phyloP scores from a whole-genome alignment of 257 asterid species.

The Euphrasia confusa region DNA sequence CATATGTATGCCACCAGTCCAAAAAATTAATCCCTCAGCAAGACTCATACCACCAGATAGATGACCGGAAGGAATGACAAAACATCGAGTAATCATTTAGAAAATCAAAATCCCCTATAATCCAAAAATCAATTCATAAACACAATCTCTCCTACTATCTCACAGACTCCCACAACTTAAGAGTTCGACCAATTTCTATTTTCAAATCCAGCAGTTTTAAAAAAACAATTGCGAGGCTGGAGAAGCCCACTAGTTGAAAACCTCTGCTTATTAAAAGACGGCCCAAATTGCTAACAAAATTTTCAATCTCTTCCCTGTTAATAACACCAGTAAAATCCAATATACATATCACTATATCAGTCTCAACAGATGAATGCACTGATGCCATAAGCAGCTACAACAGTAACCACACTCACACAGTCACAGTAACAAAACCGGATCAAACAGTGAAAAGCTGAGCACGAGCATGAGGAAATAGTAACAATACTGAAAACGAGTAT shows the following conservation, averaged over 20 bases:
- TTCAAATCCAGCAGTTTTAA: neutral
- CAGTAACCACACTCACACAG: neutral
- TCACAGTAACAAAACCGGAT: neutral
- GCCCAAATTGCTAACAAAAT: neutral
- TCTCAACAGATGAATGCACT: neutral
- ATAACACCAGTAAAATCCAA: neutral
- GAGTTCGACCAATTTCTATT: neutral
- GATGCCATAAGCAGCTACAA: neutral
- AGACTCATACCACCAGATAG: neutral
- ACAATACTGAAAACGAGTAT: neutral
- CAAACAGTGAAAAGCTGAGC: neutral
- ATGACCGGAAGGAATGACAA: neutral
- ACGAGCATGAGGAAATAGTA: neutral
- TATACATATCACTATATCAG: slow-evolving; percentile 1
- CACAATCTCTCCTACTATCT: neutral
- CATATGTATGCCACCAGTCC: slow-evolving; percentile 3
- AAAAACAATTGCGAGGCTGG: neutral
- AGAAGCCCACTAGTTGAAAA: neutral
- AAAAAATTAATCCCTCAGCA: neutral
- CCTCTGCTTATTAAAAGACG: neutral
- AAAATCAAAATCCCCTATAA: neutral
- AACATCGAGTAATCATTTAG: neutral
- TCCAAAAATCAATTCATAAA: neutral
- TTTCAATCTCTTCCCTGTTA: slow-evolving; percentile 3
- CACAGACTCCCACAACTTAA: neutral